Conservation (phyloP, 148 eudicot species). For the Rhododendron vialii region DNA sequence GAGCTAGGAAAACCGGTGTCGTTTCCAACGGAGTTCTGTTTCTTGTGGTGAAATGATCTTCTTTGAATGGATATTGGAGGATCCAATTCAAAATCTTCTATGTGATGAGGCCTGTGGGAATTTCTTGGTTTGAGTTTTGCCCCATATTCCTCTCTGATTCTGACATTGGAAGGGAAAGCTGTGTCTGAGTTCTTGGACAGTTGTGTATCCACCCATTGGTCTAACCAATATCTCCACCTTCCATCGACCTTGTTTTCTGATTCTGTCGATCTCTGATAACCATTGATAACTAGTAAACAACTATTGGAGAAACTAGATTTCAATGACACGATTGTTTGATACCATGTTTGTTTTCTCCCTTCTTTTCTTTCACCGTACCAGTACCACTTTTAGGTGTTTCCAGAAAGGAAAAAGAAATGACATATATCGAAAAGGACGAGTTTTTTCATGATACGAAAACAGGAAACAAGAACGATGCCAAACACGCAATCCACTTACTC, state of each 20-base stretch:
- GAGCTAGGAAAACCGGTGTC: conserved; percentile 30
- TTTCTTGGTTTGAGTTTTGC: conserved; percentile 24
- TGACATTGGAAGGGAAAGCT: conserved; percentile 15
- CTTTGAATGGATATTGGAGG: conserved; percentile 25
- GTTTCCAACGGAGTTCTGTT: conserved; percentile 36
- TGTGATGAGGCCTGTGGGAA: conserved; percentile 4
- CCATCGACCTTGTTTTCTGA: conserved; percentile 42
- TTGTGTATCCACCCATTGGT: conserved; percentile 52
- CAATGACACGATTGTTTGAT: not conserved
- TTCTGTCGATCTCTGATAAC: conserved; percentile 54
- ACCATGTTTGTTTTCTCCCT: not conserved
- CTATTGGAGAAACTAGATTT: too few relatives aligned
- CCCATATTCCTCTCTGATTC: conserved; percentile 17
- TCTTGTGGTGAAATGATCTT: conserved; percentile 48
- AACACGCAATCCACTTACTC: conserved; percentile 27
- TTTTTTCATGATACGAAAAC: not conserved
- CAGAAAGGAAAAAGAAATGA: not conserved
- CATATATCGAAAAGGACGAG: not conserved
- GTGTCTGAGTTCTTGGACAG: conserved; percentile 28
- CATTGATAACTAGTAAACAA: not conserved
- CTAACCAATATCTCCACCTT: conserved; percentile 55
- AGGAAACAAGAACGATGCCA: not conserved
- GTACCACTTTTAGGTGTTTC: not conserved
- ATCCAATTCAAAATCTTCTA: conserved; percentile 13
- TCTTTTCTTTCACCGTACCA: too few relatives aligned